Evolutionary conservation across 441 rosid species (phyloP).

Genomic region (Erodium moschatum): DNA sequence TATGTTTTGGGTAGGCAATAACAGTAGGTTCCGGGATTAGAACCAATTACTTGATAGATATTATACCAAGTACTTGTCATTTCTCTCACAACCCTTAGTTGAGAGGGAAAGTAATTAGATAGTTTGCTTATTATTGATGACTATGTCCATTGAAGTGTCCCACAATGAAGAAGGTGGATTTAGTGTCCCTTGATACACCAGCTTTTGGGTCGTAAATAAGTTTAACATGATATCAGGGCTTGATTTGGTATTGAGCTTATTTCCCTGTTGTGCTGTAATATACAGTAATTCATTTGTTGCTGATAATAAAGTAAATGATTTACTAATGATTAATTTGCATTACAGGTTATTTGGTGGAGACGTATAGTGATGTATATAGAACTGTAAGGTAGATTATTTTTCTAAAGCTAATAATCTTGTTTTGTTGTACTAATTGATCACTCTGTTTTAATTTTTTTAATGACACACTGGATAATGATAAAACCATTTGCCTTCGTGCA

Average conservation of each 20-base stretch:
- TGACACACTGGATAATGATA: not conserved
- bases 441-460: not conserved
- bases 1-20: too few species aligned
- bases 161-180: too few species aligned
- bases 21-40: not conserved
- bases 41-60: not conserved
- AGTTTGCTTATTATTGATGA: not conserved
- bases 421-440: not conserved
- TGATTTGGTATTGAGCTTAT: too few species aligned
- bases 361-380: conserved; percentile 29
- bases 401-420: not conserved
- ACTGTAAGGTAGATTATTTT: conserved; percentile 27
- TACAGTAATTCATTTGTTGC: not conserved
- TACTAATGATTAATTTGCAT: conserved; percentile 13
- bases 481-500: conserved; percentile 15
- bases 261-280: not conserved
- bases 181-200: too few species aligned
- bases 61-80: not conserved
- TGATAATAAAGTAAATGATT: too few species aligned
- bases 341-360: conserved; percentile 39
- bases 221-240: too few species aligned
- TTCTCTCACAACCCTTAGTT: not conserved
- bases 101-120: not conserved
- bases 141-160: not conserved
- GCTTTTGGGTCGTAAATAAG: too few species aligned